Base-by-base conservation (phyloP, 2,329 filamentous ascomycete genomes). In the Trichoderma aggressivum region DNA sequence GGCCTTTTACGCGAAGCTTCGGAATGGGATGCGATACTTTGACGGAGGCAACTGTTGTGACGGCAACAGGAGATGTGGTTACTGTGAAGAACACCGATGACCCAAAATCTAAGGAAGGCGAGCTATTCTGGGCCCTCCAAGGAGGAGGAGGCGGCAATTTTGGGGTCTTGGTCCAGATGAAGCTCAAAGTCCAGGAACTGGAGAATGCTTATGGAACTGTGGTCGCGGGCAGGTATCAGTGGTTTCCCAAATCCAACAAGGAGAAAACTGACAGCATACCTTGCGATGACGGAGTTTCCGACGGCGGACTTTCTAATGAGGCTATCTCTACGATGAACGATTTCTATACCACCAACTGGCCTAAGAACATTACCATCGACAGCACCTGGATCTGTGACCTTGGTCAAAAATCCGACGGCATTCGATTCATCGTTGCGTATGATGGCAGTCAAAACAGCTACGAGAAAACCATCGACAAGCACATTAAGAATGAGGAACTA, bases 11-110 rank as follows among this genome's bases (percentile, higher is more conserved):
- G 1, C 72, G 75, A n/a, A 77, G 72, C 12, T 66, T 66, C 11
- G 63, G 63, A 24, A 66, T 1, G 68, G 68, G 68, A 7, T 64
- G 68, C 16, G 68, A 70, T 30, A 65, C 68, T 78, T 80, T 82
- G 4, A 72, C 75, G 2, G 77, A 81, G 72, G 78, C 77, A 2
- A 81, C 76, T 0, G 72, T 83, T 21, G 79, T 82, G 1, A 80
- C 79, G 5, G 76, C 76, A 8, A 69, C 75, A 30, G 77, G 75
- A 14, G 32, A 74, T 0, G 8, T 73, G 0, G 69, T 76, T 8
- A 75, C 71, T 4, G 77, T 79, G 2, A 65, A 53, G 64, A 32
- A 73, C 0, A 56, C 12, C 0, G 74, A 76, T 55, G 71, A 77
- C 0, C 62, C 61, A 12, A 56, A 34, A 2, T 66, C 63, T 21